Percentiles rank a stretch among this genome's conserved stretches.
Evolutionary conservation across 2,329 filamentous ascomycete genomes (phyloP).

Genomic region (Paraphoma sp.): DNA sequence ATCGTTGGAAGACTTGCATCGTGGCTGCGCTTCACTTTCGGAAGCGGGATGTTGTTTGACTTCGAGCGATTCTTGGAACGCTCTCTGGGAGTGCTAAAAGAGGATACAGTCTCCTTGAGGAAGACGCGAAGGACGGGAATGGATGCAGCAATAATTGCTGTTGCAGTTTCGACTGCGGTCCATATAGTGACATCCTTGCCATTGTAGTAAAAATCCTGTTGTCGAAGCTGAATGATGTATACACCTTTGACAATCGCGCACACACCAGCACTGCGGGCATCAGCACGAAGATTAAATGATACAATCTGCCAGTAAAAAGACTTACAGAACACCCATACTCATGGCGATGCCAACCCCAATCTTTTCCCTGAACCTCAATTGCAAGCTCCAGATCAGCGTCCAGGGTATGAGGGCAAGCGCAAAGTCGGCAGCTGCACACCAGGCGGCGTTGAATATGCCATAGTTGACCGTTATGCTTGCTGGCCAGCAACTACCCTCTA

Average conservation of each 20-base stretch:
- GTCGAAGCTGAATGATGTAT: conserved; percentile 30
- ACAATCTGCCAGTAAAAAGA: neutral
- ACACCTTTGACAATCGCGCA: conserved; percentile 36
- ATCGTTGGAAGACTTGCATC: neutral
- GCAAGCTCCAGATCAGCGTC: conserved; percentile 32
- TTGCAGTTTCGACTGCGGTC: conserved; percentile 38
- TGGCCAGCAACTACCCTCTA: conserved; percentile 31
- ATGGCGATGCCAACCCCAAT: conserved; percentile 39
- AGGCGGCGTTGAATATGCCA: conserved; percentile 38
- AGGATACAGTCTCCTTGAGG: conserved; percentile 33
- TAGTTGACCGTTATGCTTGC: conserved; percentile 20
- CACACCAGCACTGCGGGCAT: conserved; percentile 23
- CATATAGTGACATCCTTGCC: conserved; percentile 39
- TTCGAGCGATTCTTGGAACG: neutral
- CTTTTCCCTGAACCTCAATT: conserved; percentile 30
- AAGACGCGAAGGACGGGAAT: conserved; percentile 41
- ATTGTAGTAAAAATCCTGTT: conserved; percentile 36
- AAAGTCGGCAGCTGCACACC: conserved; percentile 31
- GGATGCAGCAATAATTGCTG: conserved; percentile 36
- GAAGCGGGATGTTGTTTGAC: neutral
- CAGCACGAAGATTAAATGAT: neutral
- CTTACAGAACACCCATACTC: conserved; percentile 36
- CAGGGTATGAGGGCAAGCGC: conserved; percentile 35
- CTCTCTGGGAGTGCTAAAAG: conserved; percentile 1
- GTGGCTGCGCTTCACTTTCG: neutral